These are phyloP conservation scores for Ceratobasidium sp. DNA, from an alignment of 1,284 basidiomycete species.

Conservation along the genomic window DNA sequence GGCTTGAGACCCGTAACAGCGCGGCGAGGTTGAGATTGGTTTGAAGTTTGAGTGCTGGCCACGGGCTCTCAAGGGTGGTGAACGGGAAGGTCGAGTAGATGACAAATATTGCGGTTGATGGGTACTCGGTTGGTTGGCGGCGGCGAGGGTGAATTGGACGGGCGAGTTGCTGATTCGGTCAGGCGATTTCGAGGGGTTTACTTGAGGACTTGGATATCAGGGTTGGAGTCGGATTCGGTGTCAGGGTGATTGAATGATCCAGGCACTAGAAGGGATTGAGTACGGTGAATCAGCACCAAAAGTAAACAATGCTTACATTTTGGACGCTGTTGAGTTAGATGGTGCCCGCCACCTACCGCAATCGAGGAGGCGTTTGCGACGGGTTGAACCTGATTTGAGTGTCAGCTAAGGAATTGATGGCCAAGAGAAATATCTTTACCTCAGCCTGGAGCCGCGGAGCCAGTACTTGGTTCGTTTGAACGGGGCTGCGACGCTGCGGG, in stretches of 20 bases:
- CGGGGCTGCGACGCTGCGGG: neutral
- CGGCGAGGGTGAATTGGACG: neutral
- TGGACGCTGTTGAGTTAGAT: neutral
- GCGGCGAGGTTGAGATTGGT: too few relatives aligned
- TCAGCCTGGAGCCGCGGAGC: conserved; percentile 12
- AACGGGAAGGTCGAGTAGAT: neutral
- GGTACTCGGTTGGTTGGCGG: neutral
- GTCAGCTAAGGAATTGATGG: too few relatives aligned
- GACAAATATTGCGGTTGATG: neutral
- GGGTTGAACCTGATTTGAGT: neutral
- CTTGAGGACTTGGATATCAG: neutral
- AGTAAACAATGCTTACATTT: neutral
- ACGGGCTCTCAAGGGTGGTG: neutral
- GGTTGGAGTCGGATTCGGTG: neutral
- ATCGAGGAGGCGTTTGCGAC: neutral
- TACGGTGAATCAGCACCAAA: neutral
- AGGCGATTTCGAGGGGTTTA: neutral
- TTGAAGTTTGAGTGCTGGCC: neutral
- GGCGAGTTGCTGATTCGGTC: neutral
- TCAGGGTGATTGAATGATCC: neutral
- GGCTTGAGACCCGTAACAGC: neutral
- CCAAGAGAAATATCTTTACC: too few relatives aligned
- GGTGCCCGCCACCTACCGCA: conserved; percentile 11
- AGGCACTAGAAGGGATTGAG: neutral
- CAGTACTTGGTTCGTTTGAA: conserved; percentile 4